These are phyloP conservation scores for Saraca asoca DNA, from an alignment of 331 rosid genomes.

Conservation along the genomic window DNA sequence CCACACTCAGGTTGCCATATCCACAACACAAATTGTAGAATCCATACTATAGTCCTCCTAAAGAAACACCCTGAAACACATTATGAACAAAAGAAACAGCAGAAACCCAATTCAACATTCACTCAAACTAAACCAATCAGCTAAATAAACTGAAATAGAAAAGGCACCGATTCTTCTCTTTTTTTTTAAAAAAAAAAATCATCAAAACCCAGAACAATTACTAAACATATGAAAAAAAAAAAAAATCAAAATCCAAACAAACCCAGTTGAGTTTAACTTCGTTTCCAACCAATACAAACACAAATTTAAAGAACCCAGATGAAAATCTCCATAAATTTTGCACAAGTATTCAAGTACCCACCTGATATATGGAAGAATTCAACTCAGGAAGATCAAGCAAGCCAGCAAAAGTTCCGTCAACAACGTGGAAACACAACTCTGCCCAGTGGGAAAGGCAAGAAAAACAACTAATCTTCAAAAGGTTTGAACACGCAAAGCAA, in stretches of 20 bases:
- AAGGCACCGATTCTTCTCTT: no score
- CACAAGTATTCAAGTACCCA: slow-evolving; percentile 35
- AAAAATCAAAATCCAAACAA: slow-evolving; percentile 27
- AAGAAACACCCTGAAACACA: slow-evolving; percentile 56
- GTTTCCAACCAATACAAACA: slow-evolving; percentile 25
- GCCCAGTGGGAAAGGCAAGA: slow-evolving; percentile 24
- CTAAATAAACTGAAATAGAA: slow-evolving; percentile 2
- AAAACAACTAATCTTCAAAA: neutral
- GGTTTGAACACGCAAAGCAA: neutral
- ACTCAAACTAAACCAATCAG: slow-evolving; percentile 35
- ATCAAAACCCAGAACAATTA: slow-evolving; percentile 1
- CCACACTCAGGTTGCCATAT: slow-evolving; percentile 32
- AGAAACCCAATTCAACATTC: slow-evolving; percentile 39
- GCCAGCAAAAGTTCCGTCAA: slow-evolving; percentile 29
- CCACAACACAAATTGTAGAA: slow-evolving; percentile 32
- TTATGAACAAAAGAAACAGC: neutral
- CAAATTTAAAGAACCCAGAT: slow-evolving; percentile 33
- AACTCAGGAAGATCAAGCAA: slow-evolving; percentile 28
- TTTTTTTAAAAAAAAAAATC: no score
- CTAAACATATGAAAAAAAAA: slow-evolving; percentile 1
- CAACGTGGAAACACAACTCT: slow-evolving; percentile 25
- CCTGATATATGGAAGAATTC: slow-evolving; percentile 32
- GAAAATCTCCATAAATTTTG: slow-evolving; percentile 4
- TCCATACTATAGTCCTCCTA: slow-evolving; percentile 37
- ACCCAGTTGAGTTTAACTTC: slow-evolving; percentile 18